Percentiles rank a stretch among this genome's conserved stretches.
Evolutionary conservation across 495 filamentous ascomycete genomes (phyloP).

Genomic region (Neurospora sublineolata): DNA sequence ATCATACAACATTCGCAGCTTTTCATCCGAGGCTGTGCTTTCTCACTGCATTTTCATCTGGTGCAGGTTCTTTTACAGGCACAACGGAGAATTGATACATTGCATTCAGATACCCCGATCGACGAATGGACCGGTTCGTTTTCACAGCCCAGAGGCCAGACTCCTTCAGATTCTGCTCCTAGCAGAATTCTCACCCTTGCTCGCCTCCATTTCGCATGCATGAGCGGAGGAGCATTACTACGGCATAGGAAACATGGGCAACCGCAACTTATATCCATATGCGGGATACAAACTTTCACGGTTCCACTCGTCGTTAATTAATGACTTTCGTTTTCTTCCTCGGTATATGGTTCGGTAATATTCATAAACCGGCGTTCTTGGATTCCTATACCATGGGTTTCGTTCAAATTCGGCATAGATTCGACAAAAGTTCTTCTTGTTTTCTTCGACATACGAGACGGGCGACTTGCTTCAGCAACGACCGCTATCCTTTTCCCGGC

Average conservation of each 20-base stretch:
- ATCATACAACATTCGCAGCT: not conserved
- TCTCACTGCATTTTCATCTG: conserved; percentile 13
- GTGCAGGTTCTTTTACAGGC: conserved; percentile 8
- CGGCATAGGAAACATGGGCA: not conserved
- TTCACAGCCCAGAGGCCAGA: conserved; percentile 6
- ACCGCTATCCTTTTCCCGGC: not conserved
- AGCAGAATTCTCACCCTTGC: not conserved
- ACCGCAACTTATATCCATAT: not conserved
- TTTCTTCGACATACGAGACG: not conserved
- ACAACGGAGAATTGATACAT: conserved; percentile 24
- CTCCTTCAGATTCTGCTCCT: not conserved
- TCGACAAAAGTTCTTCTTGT: conserved; percentile 14
- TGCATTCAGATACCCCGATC: conserved; percentile 32
- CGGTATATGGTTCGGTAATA: conserved; percentile 24
- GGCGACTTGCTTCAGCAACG: not conserved
- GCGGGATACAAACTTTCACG: not conserved
- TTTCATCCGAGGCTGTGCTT: conserved; percentile 4
- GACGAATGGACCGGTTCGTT: conserved; percentile 8
- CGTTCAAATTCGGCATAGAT: conserved; percentile 21
- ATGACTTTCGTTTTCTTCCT: conserved; percentile 18
- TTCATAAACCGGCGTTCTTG: conserved; percentile 25
- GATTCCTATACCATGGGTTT: conserved; percentile 11
- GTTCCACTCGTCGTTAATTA: conserved; percentile 12
- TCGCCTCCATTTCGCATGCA: not conserved
- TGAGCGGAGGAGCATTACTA: not conserved